phyloP scores from a whole-genome alignment of 768 basidiomycete genomes.

The Psilocybe cubensis region DNA sequence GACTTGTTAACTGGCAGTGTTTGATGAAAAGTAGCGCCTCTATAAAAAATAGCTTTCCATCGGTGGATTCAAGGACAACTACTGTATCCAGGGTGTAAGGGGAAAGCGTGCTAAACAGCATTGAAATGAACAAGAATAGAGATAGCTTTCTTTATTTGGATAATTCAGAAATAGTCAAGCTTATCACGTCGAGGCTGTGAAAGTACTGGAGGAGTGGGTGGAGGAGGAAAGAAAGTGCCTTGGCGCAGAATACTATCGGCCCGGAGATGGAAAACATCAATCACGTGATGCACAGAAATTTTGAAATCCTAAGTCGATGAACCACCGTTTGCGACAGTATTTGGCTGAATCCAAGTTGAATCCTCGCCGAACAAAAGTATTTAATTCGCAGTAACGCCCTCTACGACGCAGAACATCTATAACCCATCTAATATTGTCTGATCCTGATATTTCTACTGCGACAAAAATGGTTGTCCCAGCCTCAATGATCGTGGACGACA shows the following conservation, averaged over 20 bases:
- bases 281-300: conserved; percentile 18
- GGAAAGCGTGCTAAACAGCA: background rate
- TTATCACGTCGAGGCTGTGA: background rate
- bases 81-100: background rate
- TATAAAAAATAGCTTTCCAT: background rate
- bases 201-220: background rate
- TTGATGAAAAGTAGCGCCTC: background rate
- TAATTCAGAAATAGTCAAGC: background rate
- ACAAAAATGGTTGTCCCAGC: conserved; percentile 6
- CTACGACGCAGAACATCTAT: background rate
- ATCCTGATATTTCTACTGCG: background rate
- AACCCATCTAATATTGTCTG: conserved; percentile 1
- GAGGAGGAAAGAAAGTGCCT: background rate
- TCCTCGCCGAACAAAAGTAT: background rate
- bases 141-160: background rate
- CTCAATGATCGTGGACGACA: conserved; percentile 20
- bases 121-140: background rate
- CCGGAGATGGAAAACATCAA: background rate
- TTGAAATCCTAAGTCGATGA: conserved; percentile 6
- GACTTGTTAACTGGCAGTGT: background rate
- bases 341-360: background rate
- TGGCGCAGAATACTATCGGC: background rate
- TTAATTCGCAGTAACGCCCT: background rate
- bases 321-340: background rate
- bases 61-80: too few species aligned